Conservation (phyloP, 805 yeast species). For the Saturnispora quitensis region DNA sequence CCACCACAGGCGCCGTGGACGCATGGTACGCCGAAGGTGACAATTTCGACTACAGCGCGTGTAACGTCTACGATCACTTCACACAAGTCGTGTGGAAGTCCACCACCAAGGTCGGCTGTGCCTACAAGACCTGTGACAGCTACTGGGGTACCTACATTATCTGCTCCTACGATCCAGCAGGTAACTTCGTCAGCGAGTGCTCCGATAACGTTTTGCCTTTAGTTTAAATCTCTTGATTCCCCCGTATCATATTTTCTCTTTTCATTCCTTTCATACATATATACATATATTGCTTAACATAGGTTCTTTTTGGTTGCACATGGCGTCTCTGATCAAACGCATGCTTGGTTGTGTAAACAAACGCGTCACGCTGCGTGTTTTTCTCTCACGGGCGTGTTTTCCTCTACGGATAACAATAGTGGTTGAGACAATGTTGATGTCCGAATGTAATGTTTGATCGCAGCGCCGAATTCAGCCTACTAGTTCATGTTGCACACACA, state of each 20-base stretch:
- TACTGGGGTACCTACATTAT: constrained; percentile 52
- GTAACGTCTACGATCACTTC: constrained; percentile 50
- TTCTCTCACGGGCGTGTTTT: background rate
- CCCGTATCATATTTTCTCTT: background rate
- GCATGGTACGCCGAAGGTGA: constrained; percentile 68
- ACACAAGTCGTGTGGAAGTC: constrained; percentile 69
- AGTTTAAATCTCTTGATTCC: constrained; percentile 4
- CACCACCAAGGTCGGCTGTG: constrained; percentile 60
- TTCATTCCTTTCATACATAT: background rate
- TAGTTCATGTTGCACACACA: background rate
- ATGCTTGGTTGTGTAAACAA: background rate
- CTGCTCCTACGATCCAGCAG: constrained; percentile 73
- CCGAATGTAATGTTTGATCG: no score
- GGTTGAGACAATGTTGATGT: no score
- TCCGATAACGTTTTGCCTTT: constrained; percentile 27
- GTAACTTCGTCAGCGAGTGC: constrained; percentile 51
- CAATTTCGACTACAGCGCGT: constrained; percentile 43
- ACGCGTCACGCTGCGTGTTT: background rate
- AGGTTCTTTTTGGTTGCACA: background rate
- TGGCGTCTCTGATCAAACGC: no score
- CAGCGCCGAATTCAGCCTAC: background rate
- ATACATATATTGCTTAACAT: background rate
- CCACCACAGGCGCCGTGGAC: constrained; percentile 42
- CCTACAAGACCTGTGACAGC: constrained; percentile 37
- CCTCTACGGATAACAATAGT: background rate